Evolutionary conservation across 352 stramenopile species (phyloP), one percentile per base, ranked within the genome.

Genomic region (Globisporangium middletonii): DNA sequence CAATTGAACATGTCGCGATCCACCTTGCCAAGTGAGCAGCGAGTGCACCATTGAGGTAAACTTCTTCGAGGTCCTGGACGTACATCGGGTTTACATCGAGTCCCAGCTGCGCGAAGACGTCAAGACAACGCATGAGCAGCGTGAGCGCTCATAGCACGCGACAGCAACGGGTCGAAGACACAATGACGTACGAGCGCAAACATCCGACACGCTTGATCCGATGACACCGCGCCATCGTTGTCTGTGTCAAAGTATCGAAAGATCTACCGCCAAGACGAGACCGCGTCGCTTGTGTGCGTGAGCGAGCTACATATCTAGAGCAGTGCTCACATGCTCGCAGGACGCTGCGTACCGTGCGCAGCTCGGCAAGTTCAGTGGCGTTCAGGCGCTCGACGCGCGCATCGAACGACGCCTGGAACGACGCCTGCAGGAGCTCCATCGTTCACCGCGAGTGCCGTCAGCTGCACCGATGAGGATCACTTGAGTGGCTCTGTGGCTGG

Each of bases 211-310:
- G 72, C 76, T 63, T 88, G 76, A n/a, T 70, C 60, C 3, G 81
- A 69, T 19, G 71, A 75, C 38, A 91, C 66, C 23, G 70, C 76
- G 38, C 81, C 81, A 30, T 89, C 75, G 46, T 61, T 62, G 63
- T 89, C 72, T 19, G 78, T 86, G 63, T 89, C 81, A 53, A 87
- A 89, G 69, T 73, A 91, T 27, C 76, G 70, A 55, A 91, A 91
- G 50, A 91, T 83, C 81, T 88, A 57, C 3, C 5, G 3, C 3
- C 8, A 46, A 15, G n/a, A 23, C 23, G 23, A 53, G 18, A 46
- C 13, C 19, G 11, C 15, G 45, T 19, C 30, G 8, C 7, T 42
- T 16, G 27, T 41, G 13, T 26, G 13, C 1, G 16, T 28, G 5
- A 51, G 2, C 4, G 2, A 18, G 27, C 26, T 1, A 27, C 51